Evolutionary conservation across 805 yeast species (phyloP).

Genomic region (Saturnispora halmiae): DNA sequence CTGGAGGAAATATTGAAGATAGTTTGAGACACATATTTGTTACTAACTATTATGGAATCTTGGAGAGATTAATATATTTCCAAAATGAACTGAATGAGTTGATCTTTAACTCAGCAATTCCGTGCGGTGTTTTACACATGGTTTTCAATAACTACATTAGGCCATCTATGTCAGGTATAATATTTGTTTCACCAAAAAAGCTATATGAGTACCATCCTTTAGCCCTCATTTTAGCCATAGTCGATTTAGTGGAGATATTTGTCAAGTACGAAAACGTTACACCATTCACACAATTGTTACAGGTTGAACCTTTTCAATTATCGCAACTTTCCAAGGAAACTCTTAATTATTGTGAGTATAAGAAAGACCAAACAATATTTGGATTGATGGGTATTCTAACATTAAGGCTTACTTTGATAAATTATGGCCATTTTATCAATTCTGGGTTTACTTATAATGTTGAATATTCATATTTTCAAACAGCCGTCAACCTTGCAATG

Average conservation of each 20-base stretch:
- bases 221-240: conserved; percentile 10
- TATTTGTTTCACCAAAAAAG: conserved; percentile 9
- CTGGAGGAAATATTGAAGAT: not conserved
- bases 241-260: conserved; percentile 10
- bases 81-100: conserved; percentile 10
- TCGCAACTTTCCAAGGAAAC: conserved; percentile 4
- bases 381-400: conserved; percentile 9
- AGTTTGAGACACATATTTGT: not conserved
- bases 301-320: conserved; percentile 6
- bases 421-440: conserved; percentile 13
- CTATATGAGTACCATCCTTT: conserved; percentile 10
- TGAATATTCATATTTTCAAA: conserved; percentile 12
- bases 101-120: conserved; percentile 9
- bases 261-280: conserved; percentile 2
- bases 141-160: conserved; percentile 10
- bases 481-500: conserved; percentile 6
- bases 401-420: conserved; percentile 11
- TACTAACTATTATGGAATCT: conserved; percentile 11
- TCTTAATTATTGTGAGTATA: conserved; percentile 10
- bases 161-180: conserved; percentile 2
- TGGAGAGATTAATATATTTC: conserved; percentile 14
- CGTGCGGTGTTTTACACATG: conserved; percentile 11
- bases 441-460: conserved; percentile 9
- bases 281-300: conserved; percentile 5
- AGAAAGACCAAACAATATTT: conserved; percentile 9